Percentiles rank a stretch among this genome's conserved stretches.
Conservation (phyloP, 1,284 basidiomycete species). For the Amylostereum areolatum region DNA sequence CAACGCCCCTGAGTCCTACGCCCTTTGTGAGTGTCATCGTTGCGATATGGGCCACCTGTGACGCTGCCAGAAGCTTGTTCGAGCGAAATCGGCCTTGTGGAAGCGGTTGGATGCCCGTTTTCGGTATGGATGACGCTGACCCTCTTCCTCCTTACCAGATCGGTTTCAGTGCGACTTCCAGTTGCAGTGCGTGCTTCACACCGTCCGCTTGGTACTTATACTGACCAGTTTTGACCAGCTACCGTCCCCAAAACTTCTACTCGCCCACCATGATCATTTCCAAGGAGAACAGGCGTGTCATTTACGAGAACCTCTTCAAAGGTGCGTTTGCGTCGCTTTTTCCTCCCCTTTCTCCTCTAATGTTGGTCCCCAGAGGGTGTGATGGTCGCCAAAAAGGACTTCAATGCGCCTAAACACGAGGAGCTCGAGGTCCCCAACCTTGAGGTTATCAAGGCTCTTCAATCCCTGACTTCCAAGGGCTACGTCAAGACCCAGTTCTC, state of each 20-base stretch:
- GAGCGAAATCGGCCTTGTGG: too few species aligned
- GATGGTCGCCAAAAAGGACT: slow-evolving; percentile 99
- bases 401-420: slow-evolving; percentile 95
- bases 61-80: too few species aligned
- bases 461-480: slow-evolving; percentile 94
- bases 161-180: slow-evolving; percentile 26
- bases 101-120: too few species aligned
- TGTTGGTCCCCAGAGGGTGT: slow-evolving; percentile 73
- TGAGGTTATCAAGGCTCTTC: slow-evolving; percentile 98
- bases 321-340: slow-evolving; percentile 42
- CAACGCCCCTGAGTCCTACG: too few species aligned
- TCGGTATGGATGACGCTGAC: too few species aligned
- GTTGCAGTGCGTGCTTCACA: slow-evolving; percentile 24
- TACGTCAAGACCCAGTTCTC: slow-evolving; percentile 98
- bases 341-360: neutral
- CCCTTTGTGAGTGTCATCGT: too few species aligned
- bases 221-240: slow-evolving; percentile 23
- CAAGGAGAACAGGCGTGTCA: slow-evolving; percentile 77
- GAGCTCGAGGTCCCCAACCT: slow-evolving; percentile 97
- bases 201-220: neutral
- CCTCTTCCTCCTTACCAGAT: too few species aligned
- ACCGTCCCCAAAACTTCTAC: slow-evolving; percentile 31
- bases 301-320: slow-evolving; percentile 99
- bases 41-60: too few species aligned
- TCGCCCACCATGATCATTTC: slow-evolving; percentile 80